phyloP scores from a whole-genome alignment of 306 rosid species.

The Ziziphus jujuba region DNA sequence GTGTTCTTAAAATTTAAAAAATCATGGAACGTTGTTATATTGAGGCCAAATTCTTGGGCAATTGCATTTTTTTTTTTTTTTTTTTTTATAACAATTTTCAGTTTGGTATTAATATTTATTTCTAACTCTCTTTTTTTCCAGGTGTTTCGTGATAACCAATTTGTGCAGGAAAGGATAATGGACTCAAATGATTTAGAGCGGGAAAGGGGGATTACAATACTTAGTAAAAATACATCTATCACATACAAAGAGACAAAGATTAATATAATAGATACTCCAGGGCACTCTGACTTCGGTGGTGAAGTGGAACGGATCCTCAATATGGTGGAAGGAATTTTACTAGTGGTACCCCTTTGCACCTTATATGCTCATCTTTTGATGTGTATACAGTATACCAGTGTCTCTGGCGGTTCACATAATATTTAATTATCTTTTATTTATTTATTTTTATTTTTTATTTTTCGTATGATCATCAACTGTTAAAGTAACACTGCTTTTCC shows the following conservation, averaged over 20 bases:
- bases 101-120: constrained; percentile 13
- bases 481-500: constrained; percentile 20
- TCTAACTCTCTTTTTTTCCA: constrained; percentile 35
- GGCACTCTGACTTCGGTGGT: constrained; percentile 98
- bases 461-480: constrained; percentile 13
- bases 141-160: constrained; percentile 96
- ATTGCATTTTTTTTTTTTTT: too few species aligned
- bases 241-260: constrained; percentile 81
- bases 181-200: constrained; percentile 99
- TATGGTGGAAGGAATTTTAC: constrained; percentile 99
- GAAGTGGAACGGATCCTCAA: constrained; percentile 96
- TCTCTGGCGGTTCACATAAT: too few species aligned
- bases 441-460: too few species aligned
- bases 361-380: not conserved
- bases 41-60: too few species aligned
- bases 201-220: constrained; percentile 93
- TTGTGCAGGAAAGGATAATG: constrained; percentile 96
- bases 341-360: constrained; percentile 65
- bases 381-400: too few species aligned
- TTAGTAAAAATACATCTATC: constrained; percentile 94
- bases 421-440: too few species aligned
- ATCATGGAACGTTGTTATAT: too few species aligned
- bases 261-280: constrained; percentile 96
- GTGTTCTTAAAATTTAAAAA: too few species aligned
- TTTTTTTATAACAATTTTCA: too few species aligned